These are phyloP conservation scores for Pestalotiopsis fici DNA, from an alignment of 2,329 filamentous ascomycete genomes.

Conservation along the genomic window DNA sequence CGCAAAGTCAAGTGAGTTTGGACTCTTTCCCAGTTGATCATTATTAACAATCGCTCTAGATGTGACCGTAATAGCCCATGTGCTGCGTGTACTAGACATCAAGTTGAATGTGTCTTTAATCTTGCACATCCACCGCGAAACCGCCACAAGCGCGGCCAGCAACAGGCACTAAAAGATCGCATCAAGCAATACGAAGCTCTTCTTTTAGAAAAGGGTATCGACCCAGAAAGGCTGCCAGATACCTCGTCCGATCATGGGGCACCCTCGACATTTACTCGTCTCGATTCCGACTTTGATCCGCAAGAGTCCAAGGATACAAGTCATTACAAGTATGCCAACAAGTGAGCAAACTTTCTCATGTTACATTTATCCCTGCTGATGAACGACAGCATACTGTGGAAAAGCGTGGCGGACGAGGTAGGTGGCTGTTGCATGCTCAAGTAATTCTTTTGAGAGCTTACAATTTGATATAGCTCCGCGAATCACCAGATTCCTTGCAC, in stretches of 20 bases:
- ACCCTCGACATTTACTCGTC: not conserved
- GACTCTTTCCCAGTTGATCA: not conserved
- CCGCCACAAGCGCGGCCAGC: conserved; percentile 14
- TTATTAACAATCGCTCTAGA: conserved; percentile 3
- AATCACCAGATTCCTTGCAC: conserved; percentile 15
- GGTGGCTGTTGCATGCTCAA: not conserved
- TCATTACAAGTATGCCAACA: conserved; percentile 15
- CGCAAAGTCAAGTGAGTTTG: conserved; percentile 31
- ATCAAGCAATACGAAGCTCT: conserved; percentile 24
- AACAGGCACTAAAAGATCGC: conserved; percentile 17
- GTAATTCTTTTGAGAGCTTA: not conserved
- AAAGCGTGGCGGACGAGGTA: conserved; percentile 21
- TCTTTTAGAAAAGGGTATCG: conserved; percentile 22
- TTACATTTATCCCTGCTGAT: not conserved
- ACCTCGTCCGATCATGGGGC: conserved; percentile 1
- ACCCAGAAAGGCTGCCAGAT: conserved; percentile 13
- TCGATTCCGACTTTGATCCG: conserved; percentile 10
- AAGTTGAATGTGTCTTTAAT: conserved; percentile 25
- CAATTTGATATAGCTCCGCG: conserved; percentile 21
- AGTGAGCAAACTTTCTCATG: conserved; percentile 13
- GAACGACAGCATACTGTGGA: conserved; percentile 14
- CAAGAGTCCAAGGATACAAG: conserved; percentile 15
- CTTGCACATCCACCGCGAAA: conserved; percentile 16
- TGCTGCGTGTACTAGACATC: conserved; percentile 28
- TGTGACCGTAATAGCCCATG: conserved; percentile 37